Conservation (phyloP, 495 filamentous ascomycete species). For the Aspergillus homomorphus region DNA sequence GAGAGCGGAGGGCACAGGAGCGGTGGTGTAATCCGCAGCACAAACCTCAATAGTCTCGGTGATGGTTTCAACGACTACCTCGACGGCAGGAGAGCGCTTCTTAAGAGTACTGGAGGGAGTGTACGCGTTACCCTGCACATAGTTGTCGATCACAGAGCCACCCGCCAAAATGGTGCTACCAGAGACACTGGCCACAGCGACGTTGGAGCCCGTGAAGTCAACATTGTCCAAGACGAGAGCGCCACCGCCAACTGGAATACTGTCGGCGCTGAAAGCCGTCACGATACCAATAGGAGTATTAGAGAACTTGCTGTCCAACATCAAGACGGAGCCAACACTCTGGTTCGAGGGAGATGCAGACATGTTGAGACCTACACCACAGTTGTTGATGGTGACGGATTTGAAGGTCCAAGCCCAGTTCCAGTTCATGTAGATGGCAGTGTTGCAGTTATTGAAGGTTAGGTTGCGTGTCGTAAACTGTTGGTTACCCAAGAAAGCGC, state of each 20-base stretch:
- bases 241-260: slow-evolving; percentile 63
- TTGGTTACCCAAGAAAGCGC: slow-evolving; percentile 87
- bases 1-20: background rate
- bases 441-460: slow-evolving; percentile 84
- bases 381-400: slow-evolving; percentile 76
- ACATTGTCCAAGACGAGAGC: slow-evolving; percentile 86
- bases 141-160: slow-evolving; percentile 66
- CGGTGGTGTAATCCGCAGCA: slow-evolving; percentile 1
- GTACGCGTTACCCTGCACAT: slow-evolving; percentile 73
- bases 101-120: slow-evolving; percentile 29
- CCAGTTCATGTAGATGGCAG: slow-evolving; percentile 90
- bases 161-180: slow-evolving; percentile 64
- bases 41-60: slow-evolving; percentile 16
- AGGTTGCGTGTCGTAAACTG: slow-evolving; percentile 93
- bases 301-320: slow-evolving; percentile 75
- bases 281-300: slow-evolving; percentile 71
- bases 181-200: slow-evolving; percentile 51
- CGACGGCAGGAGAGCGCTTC: slow-evolving; percentile 28
- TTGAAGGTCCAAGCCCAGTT: slow-evolving; percentile 92
- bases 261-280: slow-evolving; percentile 64
- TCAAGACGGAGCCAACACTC: slow-evolving; percentile 74
- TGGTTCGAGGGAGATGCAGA: slow-evolving; percentile 59
- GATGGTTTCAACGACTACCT: slow-evolving; percentile 32
- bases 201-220: slow-evolving; percentile 59
- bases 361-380: slow-evolving; percentile 78